These are phyloP conservation scores for Capronia coronata DNA, from an alignment of 2,329 filamentous ascomycete species.

Conservation along the genomic window DNA sequence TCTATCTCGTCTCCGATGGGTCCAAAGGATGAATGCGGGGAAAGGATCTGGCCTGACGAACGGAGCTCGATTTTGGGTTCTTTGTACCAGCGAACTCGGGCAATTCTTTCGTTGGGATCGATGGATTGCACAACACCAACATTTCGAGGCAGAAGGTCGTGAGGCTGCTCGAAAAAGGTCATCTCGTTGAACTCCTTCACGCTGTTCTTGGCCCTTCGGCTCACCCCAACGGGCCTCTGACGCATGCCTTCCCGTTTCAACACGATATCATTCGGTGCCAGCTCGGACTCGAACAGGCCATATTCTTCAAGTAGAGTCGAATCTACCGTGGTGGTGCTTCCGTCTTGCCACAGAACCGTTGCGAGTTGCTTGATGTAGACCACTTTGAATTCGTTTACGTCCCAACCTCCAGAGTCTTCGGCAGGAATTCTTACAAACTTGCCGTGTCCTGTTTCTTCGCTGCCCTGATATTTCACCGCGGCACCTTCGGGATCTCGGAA, in stretches of 20 bases:
- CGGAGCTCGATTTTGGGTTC: slow-evolving; percentile 35
- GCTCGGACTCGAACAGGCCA: slow-evolving; percentile 43
- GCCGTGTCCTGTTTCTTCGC: slow-evolving; percentile 34
- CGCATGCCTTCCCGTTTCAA: slow-evolving; percentile 40
- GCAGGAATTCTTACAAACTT: slow-evolving; percentile 42
- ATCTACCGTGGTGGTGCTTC: slow-evolving; percentile 43
- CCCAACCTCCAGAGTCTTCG: slow-evolving; percentile 48
- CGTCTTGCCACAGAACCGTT: slow-evolving; percentile 55
- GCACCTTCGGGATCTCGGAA: slow-evolving; percentile 50
- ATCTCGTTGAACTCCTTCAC: slow-evolving; percentile 27
- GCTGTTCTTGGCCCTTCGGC: neutral
- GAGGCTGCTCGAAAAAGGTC: slow-evolving; percentile 25
- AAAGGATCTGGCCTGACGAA: slow-evolving; percentile 33
- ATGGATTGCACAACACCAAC: slow-evolving; percentile 54
- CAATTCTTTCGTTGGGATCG: slow-evolving; percentile 51
- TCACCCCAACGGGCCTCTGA: slow-evolving; percentile 9
- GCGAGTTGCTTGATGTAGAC: slow-evolving; percentile 45
- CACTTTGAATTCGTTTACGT: slow-evolving; percentile 53
- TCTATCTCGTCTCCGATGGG: slow-evolving; percentile 38
- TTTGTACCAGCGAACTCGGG: slow-evolving; percentile 50
- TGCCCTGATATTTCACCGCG: slow-evolving; percentile 46
- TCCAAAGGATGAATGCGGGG: slow-evolving; percentile 42
- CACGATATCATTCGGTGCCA: slow-evolving; percentile 54
- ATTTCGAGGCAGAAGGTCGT: slow-evolving; percentile 39
- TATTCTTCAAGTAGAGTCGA: slow-evolving; percentile 38